phyloP scores from a whole-genome alignment of 306 rosid genomes.

The Citrullus mucosospermus region DNA sequence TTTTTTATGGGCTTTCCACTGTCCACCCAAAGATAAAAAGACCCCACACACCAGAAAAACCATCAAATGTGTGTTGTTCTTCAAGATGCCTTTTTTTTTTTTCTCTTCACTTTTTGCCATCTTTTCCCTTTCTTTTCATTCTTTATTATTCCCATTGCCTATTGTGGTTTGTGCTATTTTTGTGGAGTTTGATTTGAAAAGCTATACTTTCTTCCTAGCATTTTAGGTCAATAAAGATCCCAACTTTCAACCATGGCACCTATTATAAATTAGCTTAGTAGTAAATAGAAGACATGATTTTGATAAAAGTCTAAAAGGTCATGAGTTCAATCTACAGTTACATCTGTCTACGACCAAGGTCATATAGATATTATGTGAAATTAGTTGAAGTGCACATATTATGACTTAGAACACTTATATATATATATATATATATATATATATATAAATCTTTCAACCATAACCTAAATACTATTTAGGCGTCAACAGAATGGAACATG shows the following conservation, averaged over 20 bases:
- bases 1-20: background rate
- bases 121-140: background rate
- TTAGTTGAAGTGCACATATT: too few relatives aligned
- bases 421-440: too few relatives aligned
- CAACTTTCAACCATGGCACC: background rate
- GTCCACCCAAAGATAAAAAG: background rate
- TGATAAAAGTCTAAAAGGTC: too few relatives aligned
- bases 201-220: background rate
- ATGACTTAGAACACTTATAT: too few relatives aligned
- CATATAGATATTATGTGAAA: too few relatives aligned
- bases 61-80: background rate
- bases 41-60: background rate
- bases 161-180: background rate
- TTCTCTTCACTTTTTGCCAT: background rate
- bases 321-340: too few relatives aligned
- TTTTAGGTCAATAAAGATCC: background rate
- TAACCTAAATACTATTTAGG: too few relatives aligned
- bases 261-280: too few relatives aligned
- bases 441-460: too few relatives aligned
- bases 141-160: background rate
- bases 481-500: background rate
- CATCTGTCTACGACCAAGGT: too few relatives aligned
- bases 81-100: background rate
- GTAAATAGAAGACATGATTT: too few relatives aligned
- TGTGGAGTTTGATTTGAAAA: conserved; percentile 1